Evolutionary conservation across 148 eudicot species (phyloP), one percentile per base, ranked within the genome.

Genomic region (Cornus controversa): DNA sequence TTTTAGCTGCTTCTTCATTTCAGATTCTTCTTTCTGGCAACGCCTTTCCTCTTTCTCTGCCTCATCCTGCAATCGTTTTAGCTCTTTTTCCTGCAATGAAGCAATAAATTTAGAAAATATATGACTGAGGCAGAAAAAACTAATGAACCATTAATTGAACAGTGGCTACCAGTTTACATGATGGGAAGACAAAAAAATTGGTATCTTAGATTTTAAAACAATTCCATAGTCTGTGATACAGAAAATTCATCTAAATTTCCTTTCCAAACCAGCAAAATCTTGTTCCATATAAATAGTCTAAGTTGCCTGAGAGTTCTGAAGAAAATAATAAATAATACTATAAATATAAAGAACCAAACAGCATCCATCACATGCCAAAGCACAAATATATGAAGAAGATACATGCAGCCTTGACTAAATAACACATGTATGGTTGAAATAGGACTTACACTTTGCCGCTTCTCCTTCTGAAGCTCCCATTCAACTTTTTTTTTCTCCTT

Each of bases 11-110:
- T 88, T 95, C 78, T 75, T 86, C 78, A 78, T 28, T 80, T 93
- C 96, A 72, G 82, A 74, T 77, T 90, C 93, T 85, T 90, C 98
- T 83, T 84, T 94, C 82, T 95, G 90, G 13, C 85, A 90, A 42
- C 92, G 91, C 75, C 82, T 93, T 72, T 89, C 90, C 77, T 95
- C 97, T 76, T 91, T 92, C 74, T 91, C 91, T 71, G 94, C 94
- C 73, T 91, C 98, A 79, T 88, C 94, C 82, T 93, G 93, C 83
- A 91, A 76, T 28, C 93, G 86, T 69, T 86, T 95, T 68, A 78
- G 85, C 82, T 91, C 97, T 78, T 91, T 95, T 80, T 93, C 98
- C 99, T 93, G 87, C 82, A 86, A 65, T 15, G n/a, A 18, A 28
- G 31, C 47, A 69, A 11, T 24, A 31, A 54, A 2, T n/a, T 58